Percentiles rank a stretch among this genome's conserved stretches.
These are phyloP conservation scores for Heterobasidion irregulare DNA, from an alignment of 1,284 basidiomycete genomes.

Conservation along the genomic window DNA sequence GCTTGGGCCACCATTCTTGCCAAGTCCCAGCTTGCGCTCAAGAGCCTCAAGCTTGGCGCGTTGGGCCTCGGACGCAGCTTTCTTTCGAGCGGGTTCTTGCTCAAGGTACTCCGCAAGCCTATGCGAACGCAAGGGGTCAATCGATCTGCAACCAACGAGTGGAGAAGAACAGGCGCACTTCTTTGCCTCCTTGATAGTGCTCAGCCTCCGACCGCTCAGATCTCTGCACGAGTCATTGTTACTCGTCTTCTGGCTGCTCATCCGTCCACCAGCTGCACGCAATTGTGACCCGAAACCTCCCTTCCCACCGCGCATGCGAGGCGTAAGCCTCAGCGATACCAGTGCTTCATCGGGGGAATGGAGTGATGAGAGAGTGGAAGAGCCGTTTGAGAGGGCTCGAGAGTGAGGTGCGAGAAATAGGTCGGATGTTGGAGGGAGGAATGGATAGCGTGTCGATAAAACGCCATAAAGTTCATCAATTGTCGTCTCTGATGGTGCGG, in stretches of 20 bases:
- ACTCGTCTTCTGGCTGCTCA: conserved; percentile 92
- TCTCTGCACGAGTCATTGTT: conserved; percentile 97
- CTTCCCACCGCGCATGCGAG: conserved; percentile 82
- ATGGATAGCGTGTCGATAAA: conserved; percentile 48
- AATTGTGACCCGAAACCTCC: conserved; percentile 97
- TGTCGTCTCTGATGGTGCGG: conserved; percentile 41
- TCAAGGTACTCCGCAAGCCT: conserved; percentile 90
- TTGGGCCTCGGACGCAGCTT: conserved; percentile 73
- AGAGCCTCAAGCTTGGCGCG: conserved; percentile 82
- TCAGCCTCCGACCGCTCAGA: conserved; percentile 82
- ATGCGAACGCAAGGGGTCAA: background rate
- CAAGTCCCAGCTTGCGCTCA: conserved; percentile 74
- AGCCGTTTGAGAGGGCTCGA: conserved; percentile 34
- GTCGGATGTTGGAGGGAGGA: conserved; percentile 40
- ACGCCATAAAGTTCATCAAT: conserved; percentile 43
- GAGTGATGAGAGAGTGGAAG: conserved; percentile 38
- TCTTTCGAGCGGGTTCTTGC: conserved; percentile 74
- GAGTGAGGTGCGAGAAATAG: conserved; percentile 46
- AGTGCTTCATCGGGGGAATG: conserved; percentile 23
- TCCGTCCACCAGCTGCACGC: conserved; percentile 92
- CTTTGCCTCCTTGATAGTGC: conserved; percentile 94
- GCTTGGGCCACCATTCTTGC: conserved; percentile 22
- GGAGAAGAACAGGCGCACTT: conserved; percentile 41
- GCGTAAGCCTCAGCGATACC: conserved; percentile 57
- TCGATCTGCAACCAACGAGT: background rate